phyloP scores from a whole-genome alignment of 192 early-diverging fungal genomes.

The Backusella tuberculispora region DNA sequence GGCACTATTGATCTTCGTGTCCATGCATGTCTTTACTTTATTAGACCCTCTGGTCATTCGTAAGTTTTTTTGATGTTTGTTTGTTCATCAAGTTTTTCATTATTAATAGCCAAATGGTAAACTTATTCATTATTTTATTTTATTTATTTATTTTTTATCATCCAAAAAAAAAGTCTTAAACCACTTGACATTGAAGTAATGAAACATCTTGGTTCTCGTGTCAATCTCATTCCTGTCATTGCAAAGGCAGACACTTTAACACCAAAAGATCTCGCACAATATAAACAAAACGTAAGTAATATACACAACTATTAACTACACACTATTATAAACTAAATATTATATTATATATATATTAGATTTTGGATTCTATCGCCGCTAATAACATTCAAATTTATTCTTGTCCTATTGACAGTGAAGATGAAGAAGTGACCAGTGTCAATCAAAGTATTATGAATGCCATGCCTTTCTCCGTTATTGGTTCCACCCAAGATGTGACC shows the following conservation, averaged over 20 bases:
- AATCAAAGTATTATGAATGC: slow-evolving; percentile 85
- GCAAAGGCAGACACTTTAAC: slow-evolving; percentile 93
- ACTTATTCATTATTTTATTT: neutral
- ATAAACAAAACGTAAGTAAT: slow-evolving; percentile 72
- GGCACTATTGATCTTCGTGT: slow-evolving; percentile 91
- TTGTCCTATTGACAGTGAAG: slow-evolving; percentile 77
- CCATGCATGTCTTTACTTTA: slow-evolving; percentile 95
- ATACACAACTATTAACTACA: neutral
- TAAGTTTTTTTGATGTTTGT: slow-evolving; percentile 42
- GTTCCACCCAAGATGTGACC: slow-evolving; percentile 81
- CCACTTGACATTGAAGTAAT: slow-evolving; percentile 93
- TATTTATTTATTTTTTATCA: slow-evolving; percentile 8
- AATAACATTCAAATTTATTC: slow-evolving; percentile 85
- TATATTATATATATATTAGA: slow-evolving; percentile 35
- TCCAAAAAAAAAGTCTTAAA: slow-evolving; percentile 50
- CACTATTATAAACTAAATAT: no score
- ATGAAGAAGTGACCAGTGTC: slow-evolving; percentile 73
- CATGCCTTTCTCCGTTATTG: slow-evolving; percentile 97
- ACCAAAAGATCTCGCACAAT: slow-evolving; percentile 75
- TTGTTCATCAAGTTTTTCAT: no score
- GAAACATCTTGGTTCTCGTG: slow-evolving; percentile 87
- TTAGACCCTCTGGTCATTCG: slow-evolving; percentile 94
- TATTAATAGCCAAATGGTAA: no score
- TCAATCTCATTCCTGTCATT: slow-evolving; percentile 93
- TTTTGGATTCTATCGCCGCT: slow-evolving; percentile 78